phyloP scores from a whole-genome alignment of 352 stramenopile genomes.

The Stramenopiles sp. region DNA sequence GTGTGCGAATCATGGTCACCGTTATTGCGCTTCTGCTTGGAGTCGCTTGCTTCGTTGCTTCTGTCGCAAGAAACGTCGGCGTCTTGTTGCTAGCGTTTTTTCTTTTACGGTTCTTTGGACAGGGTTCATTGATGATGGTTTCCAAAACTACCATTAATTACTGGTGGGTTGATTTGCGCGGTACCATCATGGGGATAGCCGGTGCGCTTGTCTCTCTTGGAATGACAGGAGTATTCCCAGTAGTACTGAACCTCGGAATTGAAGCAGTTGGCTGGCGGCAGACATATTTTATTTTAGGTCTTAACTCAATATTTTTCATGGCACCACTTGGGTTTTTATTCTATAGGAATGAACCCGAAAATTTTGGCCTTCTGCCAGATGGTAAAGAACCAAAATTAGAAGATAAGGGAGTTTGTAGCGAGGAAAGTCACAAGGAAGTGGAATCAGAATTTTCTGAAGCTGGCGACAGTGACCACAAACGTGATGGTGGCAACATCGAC shows the following conservation, averaged over 20 bases:
- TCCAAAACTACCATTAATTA: background rate
- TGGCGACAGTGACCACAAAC: too few relatives aligned
- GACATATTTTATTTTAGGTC: background rate
- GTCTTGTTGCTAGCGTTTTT: background rate
- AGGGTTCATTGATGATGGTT: background rate
- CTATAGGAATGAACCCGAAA: background rate
- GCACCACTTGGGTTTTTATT: background rate
- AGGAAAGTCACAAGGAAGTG: too few relatives aligned
- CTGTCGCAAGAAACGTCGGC: background rate
- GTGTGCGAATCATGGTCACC: background rate
- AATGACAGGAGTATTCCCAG: background rate
- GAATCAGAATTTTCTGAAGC: too few relatives aligned
- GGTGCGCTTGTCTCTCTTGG: background rate
- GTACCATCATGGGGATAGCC: background rate
- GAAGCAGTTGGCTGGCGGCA: background rate
- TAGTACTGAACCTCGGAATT: background rate
- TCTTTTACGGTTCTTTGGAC: background rate
- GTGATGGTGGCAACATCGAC: too few relatives aligned
- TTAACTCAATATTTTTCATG: background rate
- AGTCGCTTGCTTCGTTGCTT: background rate
- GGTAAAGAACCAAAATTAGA: too few relatives aligned
- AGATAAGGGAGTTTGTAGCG: too few relatives aligned
- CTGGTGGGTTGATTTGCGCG: background rate
- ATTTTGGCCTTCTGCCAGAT: background rate
- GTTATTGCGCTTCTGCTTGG: background rate